Percentiles rank a stretch among this genome's conserved stretches.
phyloP scores from a whole-genome alignment of 768 basidiomycete species.

The Suillus hirtellus region DNA sequence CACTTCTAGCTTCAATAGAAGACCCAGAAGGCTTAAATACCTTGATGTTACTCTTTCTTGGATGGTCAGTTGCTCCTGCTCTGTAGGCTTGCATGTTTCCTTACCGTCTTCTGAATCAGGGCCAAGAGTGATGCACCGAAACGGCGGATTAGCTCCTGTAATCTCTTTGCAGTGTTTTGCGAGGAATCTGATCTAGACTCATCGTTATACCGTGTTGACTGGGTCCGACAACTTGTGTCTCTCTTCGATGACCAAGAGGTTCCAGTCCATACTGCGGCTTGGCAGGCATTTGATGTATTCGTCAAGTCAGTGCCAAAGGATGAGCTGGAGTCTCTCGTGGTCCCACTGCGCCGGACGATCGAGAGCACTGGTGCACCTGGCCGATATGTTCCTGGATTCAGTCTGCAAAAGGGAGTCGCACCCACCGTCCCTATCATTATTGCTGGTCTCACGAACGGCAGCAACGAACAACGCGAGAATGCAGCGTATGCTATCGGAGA shows the following conservation, averaged over 20 bases:
- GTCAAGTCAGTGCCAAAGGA: slow-evolving; percentile 92
- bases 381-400: slow-evolving; percentile 80
- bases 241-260: slow-evolving; percentile 78
- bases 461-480: slow-evolving; percentile 92
- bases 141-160: slow-evolving; percentile 78
- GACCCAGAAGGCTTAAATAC: slow-evolving; percentile 90
- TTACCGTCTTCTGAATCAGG: slow-evolving; percentile 45
- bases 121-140: slow-evolving; percentile 70
- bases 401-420: slow-evolving; percentile 77
- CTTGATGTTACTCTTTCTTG: slow-evolving; percentile 84
- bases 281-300: slow-evolving; percentile 80
- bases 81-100: neutral
- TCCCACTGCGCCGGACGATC: slow-evolving; percentile 84
- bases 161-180: slow-evolving; percentile 81
- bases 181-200: slow-evolving; percentile 80
- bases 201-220: slow-evolving; percentile 87
- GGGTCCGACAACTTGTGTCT: slow-evolving; percentile 87
- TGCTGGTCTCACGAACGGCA: slow-evolving; percentile 91
- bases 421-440: slow-evolving; percentile 86
- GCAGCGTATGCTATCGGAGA: slow-evolving; percentile 97
- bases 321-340: slow-evolving; percentile 87
- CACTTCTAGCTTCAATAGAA: slow-evolving; percentile 73
- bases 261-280: slow-evolving; percentile 78
- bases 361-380: slow-evolving; percentile 84
- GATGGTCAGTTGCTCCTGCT: slow-evolving; percentile 61